Percentiles rank a stretch among this genome's conserved stretches.
Evolutionary conservation across 176 grass and related monocot species (phyloP).

Genomic region (Oryza meyeriana): DNA sequence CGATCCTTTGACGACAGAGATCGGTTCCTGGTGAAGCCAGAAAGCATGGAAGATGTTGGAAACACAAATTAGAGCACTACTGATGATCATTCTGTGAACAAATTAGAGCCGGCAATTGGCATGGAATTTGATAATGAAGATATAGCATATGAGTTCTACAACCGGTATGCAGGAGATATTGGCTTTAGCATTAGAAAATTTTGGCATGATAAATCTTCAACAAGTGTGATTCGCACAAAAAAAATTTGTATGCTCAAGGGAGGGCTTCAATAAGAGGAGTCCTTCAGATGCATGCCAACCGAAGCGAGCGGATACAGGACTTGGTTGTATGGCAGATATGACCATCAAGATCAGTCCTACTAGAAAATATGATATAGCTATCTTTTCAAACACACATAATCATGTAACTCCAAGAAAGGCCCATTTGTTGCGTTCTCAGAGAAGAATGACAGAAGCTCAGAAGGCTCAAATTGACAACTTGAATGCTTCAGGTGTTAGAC

Average conservation of each 20-base stretch:
- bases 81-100: background rate
- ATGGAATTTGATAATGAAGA: slow-evolving; percentile 31
- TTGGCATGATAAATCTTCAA: slow-evolving; percentile 43
- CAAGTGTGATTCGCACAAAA: slow-evolving; percentile 37
- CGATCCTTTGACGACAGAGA: too few relatives aligned
- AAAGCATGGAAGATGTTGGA: background rate
- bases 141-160: slow-evolving; percentile 50
- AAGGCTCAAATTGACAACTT: background rate
- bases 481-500: background rate
- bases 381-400: background rate
- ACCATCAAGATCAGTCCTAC: background rate
- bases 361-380: background rate
- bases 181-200: slow-evolving; percentile 53
- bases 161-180: slow-evolving; percentile 38
- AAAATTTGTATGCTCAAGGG: background rate
- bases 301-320: background rate
- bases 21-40: too few relatives aligned
- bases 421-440: background rate
- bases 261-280: background rate
- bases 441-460: background rate
- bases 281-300: background rate
- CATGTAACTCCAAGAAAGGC: background rate
- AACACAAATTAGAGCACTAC: background rate
- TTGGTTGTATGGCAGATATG: background rate
- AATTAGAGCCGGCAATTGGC: background rate